Base-by-base conservation (phyloP, 805 yeast species). In the Ogataea neopini region DNA sequence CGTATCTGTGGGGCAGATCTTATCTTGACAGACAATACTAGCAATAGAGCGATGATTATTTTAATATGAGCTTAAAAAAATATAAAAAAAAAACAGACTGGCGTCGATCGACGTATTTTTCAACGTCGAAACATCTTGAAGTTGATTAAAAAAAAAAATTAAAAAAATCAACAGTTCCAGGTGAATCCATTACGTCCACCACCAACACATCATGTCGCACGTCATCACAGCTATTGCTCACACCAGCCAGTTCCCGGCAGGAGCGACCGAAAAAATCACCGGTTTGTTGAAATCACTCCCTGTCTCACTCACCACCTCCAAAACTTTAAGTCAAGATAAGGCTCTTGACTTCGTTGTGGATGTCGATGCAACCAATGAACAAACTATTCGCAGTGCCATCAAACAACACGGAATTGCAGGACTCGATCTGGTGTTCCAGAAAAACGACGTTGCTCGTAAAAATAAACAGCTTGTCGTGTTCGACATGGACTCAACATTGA, bases 401-500 rank as follows among this genome's bases (percentile, higher is more conserved):
- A 70, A 64, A 20, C 48, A 52, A 6, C 44, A 56, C n/a, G 44
- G 45, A 11, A 53, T 64, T 13, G 54, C 54, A 4, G 62, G 60
- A 6, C 61, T 74, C 6, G 83, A 79, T 49, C 47, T 77, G 17
- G 59, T 77, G 9, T 64, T 76, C 25, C 83, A 79, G 54, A 61
- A 52, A 30, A 62, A 63, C 26, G 51, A 45, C 29, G 43, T 32
- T 1, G 49, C 45, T 40, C 71, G 74, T 63, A 67, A 63, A 58
- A 36, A 51, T 44, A 77, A 75, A 61, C 77, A 80, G 59, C 72
- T 94, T 42, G 83, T 88, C 51, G 88, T 95, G 9, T 94, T 94
- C 63, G 99, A 94, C 61, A 94, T 94, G 99, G 99, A 94, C 71
- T 90, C 97, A 0, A 94, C 99, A 0, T 72, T 94, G 62, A 94